A percentile compares a stretch with the other conserved stretches of the same genome.
Conservation (phyloP, 1,139 yeast genomes). For the Zygosaccharomyces sapae region DNA sequence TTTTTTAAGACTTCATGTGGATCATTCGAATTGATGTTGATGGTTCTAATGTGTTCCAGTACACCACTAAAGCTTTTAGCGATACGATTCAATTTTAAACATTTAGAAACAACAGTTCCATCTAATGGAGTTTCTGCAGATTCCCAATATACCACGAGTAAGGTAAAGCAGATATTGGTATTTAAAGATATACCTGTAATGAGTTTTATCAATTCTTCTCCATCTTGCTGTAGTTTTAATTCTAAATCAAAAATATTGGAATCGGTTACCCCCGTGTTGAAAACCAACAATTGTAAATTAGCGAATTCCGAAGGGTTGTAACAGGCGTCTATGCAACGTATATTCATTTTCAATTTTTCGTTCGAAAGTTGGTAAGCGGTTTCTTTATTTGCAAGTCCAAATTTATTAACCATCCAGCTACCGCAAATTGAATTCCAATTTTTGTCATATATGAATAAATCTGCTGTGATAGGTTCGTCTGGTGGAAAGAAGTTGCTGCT, state of each 20-base stretch:
- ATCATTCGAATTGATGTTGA: conserved; percentile 26
- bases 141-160: conserved; percentile 40
- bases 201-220: conserved; percentile 35
- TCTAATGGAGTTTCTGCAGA: conserved; percentile 32
- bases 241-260: conserved; percentile 34
- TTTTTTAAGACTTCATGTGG: conserved; percentile 28
- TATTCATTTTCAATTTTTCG: conserved; percentile 10
- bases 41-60: conserved; percentile 26
- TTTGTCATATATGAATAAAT: conserved; percentile 25
- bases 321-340: conserved; percentile 18
- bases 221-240: conserved; percentile 35
- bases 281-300: conserved; percentile 36
- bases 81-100: conserved; percentile 29
- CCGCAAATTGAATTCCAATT: conserved; percentile 28
- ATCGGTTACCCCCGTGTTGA: conserved; percentile 39
- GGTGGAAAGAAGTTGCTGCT: conserved; percentile 11
- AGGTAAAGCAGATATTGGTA: conserved; percentile 35
- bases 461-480: conserved; percentile 17
- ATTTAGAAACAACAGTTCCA: conserved; percentile 22
- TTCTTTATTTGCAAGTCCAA: conserved; percentile 17
- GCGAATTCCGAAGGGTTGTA: conserved; percentile 22
- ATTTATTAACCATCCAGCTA: conserved; percentile 31
- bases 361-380: conserved; percentile 2
- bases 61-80: conserved; percentile 27
- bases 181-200: conserved; percentile 35